Percentiles rank a stretch among this genome's conserved stretches.
Evolutionary conservation across 176 grass and related monocot genomes (phyloP).

Genomic region (Avena insularis): DNA sequence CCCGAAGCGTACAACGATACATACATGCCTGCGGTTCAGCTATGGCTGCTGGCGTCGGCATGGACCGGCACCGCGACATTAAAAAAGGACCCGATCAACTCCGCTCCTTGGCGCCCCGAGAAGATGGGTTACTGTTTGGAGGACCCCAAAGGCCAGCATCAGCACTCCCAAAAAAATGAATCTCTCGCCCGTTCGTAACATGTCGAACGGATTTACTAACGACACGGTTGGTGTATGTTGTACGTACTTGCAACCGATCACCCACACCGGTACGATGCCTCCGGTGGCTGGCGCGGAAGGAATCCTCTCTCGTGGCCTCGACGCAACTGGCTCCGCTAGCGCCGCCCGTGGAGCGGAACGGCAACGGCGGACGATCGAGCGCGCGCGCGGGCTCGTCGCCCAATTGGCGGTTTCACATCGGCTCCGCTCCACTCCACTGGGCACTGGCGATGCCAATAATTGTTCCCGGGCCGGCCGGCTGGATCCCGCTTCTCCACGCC

Average conservation of each 20-base stretch:
- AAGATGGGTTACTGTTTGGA: slow-evolving; percentile 43
- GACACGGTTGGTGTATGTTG: no score
- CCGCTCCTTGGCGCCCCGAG: slow-evolving; percentile 46
- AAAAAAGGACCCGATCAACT: slow-evolving; percentile 32
- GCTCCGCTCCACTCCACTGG: no score
- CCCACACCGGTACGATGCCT: no score
- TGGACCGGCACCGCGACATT: not conserved
- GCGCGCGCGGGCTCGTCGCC: no score
- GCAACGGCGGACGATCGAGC: not conserved
- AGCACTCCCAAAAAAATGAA: not conserved
- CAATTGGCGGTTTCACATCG: not conserved
- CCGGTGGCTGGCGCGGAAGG: not conserved
- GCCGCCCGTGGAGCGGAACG: not conserved
- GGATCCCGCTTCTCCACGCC: not conserved
- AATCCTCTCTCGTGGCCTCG: slow-evolving; percentile 7
- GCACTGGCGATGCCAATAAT: not conserved
- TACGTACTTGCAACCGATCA: no score
- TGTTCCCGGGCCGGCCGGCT: slow-evolving; percentile 5
- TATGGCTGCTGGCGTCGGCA: not conserved
- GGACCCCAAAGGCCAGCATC: slow-evolving; percentile 31
- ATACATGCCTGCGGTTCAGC: not conserved
- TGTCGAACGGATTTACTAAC: not conserved
- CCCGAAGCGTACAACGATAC: not conserved
- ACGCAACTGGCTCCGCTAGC: not conserved
- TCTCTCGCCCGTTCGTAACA: not conserved